Evolutionary conservation across 306 rosid genomes (phyloP), one percentile per base, ranked within the genome.

Genomic region (Vigna angularis): DNA sequence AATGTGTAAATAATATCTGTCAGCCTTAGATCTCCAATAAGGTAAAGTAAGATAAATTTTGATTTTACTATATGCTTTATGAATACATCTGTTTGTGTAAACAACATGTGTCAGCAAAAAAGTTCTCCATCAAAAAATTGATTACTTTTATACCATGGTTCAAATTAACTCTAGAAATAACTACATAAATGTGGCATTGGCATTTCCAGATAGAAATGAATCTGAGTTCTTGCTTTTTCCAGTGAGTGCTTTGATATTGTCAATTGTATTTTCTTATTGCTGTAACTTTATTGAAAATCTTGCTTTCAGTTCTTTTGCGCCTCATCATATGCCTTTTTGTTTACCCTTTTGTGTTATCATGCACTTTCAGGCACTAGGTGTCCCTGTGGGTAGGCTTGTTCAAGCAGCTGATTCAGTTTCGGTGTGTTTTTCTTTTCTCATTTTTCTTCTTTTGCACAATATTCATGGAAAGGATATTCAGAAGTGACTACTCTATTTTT

Each of bases 391-490:
- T 81, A 89, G 91, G 86, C 94, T 94, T 67, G 93, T 94, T 64
- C 91, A 87, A 83, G 94, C 94, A 7, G 98, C 98, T 74, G 98
- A 94, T 89, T 92, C 98, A n/a, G 98, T 87, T 70, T 94, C 83
- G 9, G 80, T 78, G 47, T 67, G 76, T 78, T 48, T 47, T 68
- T 58, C 30, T 42, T 66, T 18, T 47, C 17, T 67, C 13, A 20
- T 7, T 18, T 2, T 66, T 51, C 16, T 69, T 59, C 2, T 65
- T 18, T 53, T 2, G 5, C 8, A 72, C 84, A 86, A 22, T 86
- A 79, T 70, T 86, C 88, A 44, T 48, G 18, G 58, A 47, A 28
- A 58, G 28, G 10, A 7, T 26, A 16, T 45, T 55, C 48, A 42
- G 40, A 59, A 42, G 5, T 28, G 6, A 59, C 28, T 26, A 26